Percentiles rank a stretch among this genome's conserved stretches.
Evolutionary conservation across 257 asterid genomes (phyloP).

Genomic region (Anisodus tanguticus): DNA sequence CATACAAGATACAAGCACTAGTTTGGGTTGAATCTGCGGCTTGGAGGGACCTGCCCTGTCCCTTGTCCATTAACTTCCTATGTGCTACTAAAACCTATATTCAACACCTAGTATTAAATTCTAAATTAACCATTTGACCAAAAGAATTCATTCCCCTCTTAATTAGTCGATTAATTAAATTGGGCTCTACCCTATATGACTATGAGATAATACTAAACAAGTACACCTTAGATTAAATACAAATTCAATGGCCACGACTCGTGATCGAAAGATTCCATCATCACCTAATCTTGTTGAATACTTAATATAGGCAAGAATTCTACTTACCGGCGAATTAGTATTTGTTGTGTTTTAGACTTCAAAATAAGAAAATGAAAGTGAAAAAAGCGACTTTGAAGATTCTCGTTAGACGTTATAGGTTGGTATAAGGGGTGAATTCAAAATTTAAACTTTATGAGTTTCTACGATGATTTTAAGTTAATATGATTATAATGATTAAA

Average conservation of each 20-base stretch:
- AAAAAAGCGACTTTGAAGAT: background rate
- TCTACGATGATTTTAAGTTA: no score
- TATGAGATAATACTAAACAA: background rate
- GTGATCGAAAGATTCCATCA: background rate
- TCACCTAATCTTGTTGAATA: conserved; percentile 22
- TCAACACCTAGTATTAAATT: background rate
- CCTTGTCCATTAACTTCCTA: background rate
- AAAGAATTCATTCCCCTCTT: conserved; percentile 4
- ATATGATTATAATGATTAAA: no score
- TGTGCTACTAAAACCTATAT: background rate
- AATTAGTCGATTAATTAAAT: background rate
- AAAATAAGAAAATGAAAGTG: background rate
- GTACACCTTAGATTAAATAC: background rate
- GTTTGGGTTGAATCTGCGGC: conserved; percentile 17
- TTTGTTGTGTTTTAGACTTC: background rate
- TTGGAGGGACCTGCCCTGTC: background rate
- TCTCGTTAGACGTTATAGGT: no score
- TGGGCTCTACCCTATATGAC: background rate
- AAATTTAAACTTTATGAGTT: no score
- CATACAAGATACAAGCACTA: background rate
- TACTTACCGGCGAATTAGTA: background rate
- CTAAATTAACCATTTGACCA: background rate
- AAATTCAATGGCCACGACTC: background rate
- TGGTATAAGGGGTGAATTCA: no score
- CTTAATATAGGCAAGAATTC: background rate